Conservation (phyloP, 768 basidiomycete genomes). For the Boletus sp. region DNA sequence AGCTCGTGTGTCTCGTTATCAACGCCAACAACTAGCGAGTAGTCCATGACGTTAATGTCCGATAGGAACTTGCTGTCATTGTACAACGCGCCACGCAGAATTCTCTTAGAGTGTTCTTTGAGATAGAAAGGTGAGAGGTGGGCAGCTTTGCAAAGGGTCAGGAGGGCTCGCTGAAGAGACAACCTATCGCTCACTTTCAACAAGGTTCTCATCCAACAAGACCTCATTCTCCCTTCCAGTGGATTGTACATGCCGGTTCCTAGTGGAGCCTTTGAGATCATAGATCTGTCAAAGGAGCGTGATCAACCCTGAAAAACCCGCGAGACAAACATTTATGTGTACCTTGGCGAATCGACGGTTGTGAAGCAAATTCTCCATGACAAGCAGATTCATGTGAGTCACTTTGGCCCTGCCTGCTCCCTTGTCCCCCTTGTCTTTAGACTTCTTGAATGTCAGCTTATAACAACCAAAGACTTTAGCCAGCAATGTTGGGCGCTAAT, state of each 20-base stretch:
- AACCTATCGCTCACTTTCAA: slow-evolving; percentile 59
- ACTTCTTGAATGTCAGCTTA: slow-evolving; percentile 86
- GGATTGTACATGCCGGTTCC: slow-evolving; percentile 89
- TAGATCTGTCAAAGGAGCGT: slow-evolving; percentile 61
- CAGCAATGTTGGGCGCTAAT: slow-evolving; percentile 85
- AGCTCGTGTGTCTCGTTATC: slow-evolving; percentile 84
- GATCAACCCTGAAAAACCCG: slow-evolving; percentile 1
- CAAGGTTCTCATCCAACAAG: slow-evolving; percentile 92
- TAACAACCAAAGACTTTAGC: slow-evolving; percentile 98
- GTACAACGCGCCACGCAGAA: slow-evolving; percentile 83
- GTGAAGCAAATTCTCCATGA: slow-evolving; percentile 98
- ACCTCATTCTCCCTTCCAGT: slow-evolving; percentile 92
- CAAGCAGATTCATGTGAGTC: slow-evolving; percentile 90
- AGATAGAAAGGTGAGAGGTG: slow-evolving; percentile 89
- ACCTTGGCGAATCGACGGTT: slow-evolving; percentile 88
- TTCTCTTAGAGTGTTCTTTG: slow-evolving; percentile 94
- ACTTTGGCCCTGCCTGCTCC: slow-evolving; percentile 63
- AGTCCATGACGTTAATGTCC: slow-evolving; percentile 96
- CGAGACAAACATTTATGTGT: neutral
- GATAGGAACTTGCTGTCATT: slow-evolving; percentile 96
- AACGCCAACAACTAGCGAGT: slow-evolving; percentile 94
- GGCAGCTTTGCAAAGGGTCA: slow-evolving; percentile 50
- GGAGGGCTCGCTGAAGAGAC: neutral
- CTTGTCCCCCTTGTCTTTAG: slow-evolving; percentile 65
- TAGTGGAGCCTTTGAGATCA: slow-evolving; percentile 93